Evolutionary conservation across 176 grass and related monocot species (phyloP).

Genomic region (Areca catechu): DNA sequence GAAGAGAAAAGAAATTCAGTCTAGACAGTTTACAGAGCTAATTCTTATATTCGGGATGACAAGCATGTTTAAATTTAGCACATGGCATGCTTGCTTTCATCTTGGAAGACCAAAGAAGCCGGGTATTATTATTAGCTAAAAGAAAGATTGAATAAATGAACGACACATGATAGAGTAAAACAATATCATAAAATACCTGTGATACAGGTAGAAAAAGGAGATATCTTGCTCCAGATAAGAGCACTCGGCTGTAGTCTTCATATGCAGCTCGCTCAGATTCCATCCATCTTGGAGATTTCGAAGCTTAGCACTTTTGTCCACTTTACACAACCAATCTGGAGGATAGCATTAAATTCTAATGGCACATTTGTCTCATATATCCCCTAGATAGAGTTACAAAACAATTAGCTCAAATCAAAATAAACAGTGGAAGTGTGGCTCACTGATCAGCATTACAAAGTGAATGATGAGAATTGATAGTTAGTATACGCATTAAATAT

Average conservation of each 20-base stretch:
- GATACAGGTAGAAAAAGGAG: conserved; percentile 90
- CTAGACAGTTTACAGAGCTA: background rate
- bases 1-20: conserved; percentile 24
- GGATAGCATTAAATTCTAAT: conserved; percentile 53
- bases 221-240: conserved; percentile 80
- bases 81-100: too few species aligned
- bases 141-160: too few species aligned
- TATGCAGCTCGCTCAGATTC: conserved; percentile 73
- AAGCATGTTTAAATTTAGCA: too few species aligned
- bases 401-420: background rate
- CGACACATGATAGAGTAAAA: background rate
- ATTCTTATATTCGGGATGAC: too few species aligned
- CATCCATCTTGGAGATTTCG: conserved; percentile 77
- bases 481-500: too few species aligned
- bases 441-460: too few species aligned
- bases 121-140: too few species aligned
- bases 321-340: conserved; percentile 94
- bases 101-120: too few species aligned
- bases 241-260: conserved; percentile 96
- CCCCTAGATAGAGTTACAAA: conserved; percentile 37
- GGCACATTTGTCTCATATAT: conserved; percentile 93
- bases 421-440: too few species aligned
- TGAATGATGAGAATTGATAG: too few species aligned
- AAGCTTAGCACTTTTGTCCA: conserved; percentile 56
- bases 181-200: conserved; percentile 53